Base-by-base conservation (phyloP, 305 asterid species). In the Fraxinus dipetala region DNA sequence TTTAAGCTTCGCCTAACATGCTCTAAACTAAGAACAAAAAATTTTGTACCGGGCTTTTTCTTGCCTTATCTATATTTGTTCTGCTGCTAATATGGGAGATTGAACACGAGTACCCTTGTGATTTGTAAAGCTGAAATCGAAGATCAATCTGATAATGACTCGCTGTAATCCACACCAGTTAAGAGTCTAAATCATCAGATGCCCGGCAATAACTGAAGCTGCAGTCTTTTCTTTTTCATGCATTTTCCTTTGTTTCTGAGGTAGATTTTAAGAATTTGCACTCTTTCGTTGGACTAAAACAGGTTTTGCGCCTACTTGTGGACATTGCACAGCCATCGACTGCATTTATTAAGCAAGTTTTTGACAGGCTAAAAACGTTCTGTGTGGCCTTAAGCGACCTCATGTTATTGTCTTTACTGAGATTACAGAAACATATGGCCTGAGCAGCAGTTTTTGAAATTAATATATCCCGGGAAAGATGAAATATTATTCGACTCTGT, bases 401-500 rank as follows among this genome's bases (percentile, higher is more conserved):
- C 51, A 8, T 32, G 9, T 32, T 34, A 32, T 34, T 18, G 28
- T 32, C 48, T 72, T 72, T 7, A 32, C 76, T n/a, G 28, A 7
- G 76, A 72, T 34, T 72, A 72, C n/a, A 18, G 28, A 34, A 8
- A 8, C 30, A 7, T 22, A 22, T 51, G 38, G 59, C 10, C 30
- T 18, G 22, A 36, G 75, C 80, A 54, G 45, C 16, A 34, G 74
- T 67, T 35, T n/a, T 26, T 3, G 31, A 35, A 80, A 76, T 43
- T 76, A 75, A 32, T 35, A 9, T 72, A 31, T 45, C 45, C 38
- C 0, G 16, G 28, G 84, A 28, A 30, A 22, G 24, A 61, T 11
- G 78, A 82, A 34, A 32, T 74, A 51, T 79, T 69, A 80, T 75
- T 34, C 43, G 26, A 54, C 63, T 6, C 43, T 48, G 81, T 26